These are phyloP conservation scores for Tephrocybe sp. DNA, from an alignment of 768 basidiomycete genomes.

Conservation along the genomic window DNA sequence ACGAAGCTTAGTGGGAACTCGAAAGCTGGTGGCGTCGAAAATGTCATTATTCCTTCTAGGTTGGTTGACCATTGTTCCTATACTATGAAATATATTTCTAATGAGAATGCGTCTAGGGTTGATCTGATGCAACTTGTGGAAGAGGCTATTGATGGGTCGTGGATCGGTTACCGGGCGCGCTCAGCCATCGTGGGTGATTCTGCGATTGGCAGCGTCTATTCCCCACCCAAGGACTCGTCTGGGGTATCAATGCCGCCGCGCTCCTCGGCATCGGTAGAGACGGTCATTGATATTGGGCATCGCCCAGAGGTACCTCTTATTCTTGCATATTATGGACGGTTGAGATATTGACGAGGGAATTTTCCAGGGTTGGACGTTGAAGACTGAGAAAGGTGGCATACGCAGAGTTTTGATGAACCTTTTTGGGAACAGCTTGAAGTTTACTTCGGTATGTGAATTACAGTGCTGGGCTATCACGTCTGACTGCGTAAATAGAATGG, in stretches of 20 bases:
- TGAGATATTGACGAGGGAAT: constrained; percentile 2
- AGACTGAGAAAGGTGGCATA: constrained; percentile 91
- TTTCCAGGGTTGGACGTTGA: constrained; percentile 76
- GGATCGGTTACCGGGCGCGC: constrained; percentile 88
- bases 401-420: constrained; percentile 92
- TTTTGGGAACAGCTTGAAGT: constrained; percentile 92
- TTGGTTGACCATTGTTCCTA: constrained; percentile 29
- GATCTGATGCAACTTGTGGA: constrained; percentile 82
- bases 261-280: constrained; percentile 61
- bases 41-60: constrained; percentile 67
- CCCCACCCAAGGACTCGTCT: constrained; percentile 65
- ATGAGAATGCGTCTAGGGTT: constrained; percentile 35
- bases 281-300: constrained; percentile 82
- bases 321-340: background rate
- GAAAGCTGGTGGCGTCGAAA: constrained; percentile 75
- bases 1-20: constrained; percentile 89
- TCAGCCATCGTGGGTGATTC: constrained; percentile 64
- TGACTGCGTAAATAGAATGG: constrained; percentile 53
- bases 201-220: constrained; percentile 91
- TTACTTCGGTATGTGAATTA: constrained; percentile 62
- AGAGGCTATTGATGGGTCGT: constrained; percentile 90
- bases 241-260: constrained; percentile 37
- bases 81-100: constrained; percentile 3
- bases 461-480: background rate
- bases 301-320: constrained; percentile 50